Evolutionary conservation across 805 yeast species (phyloP), one percentile per base, ranked within the genome.

Genomic region (Starmerella kuoi): DNA sequence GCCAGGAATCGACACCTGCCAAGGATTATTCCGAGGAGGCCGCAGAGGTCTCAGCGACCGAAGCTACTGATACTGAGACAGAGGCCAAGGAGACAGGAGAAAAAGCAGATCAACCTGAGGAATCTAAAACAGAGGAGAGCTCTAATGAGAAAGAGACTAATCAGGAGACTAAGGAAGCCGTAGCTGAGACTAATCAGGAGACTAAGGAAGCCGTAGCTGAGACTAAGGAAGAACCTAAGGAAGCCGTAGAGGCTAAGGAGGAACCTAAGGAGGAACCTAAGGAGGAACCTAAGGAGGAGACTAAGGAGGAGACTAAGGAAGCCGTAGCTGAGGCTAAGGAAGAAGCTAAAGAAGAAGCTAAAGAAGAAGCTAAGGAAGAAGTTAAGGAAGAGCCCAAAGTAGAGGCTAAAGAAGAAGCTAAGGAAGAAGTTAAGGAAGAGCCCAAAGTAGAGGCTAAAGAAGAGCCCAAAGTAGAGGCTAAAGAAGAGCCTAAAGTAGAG

Each of bases 1-100:
- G 59, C 55, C 42, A 61, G 64, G 59, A 65, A 63, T 9, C 24
- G 5, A 18, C 40, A 9, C 25, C 25, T 8, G 51, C 34, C 45
- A 46, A 8, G 52, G 50, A 28, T 47, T 8, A 17, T 3, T 9
- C 30, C 15, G 42, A 35, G 18, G 25, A 9, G 37, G 12, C 21
- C 12, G 26, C 14, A 11, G 44, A 4, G 2, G 4, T 28, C 22
- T 11, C 30, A 3, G 22, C 26, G 27, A 21, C 40, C 7, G 31
- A 36, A 23, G 32, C 32, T 12, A 9, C 15, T 15, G 40, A 25
- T 12, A 25, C 7, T 11, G 14, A 14, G 9, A 25, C 23, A 9
- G 34, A 36, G 14, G 41, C 20, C 19, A 30, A 23, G n/a, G 5
- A 31, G 9, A 33, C 38, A 14, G 54, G 45, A 31, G 54, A 37